A percentile compares a stretch with the other conserved stretches of the same genome.
phyloP scores from a whole-genome alignment of 169 alveolate genomes.

The Babesia divergens region DNA sequence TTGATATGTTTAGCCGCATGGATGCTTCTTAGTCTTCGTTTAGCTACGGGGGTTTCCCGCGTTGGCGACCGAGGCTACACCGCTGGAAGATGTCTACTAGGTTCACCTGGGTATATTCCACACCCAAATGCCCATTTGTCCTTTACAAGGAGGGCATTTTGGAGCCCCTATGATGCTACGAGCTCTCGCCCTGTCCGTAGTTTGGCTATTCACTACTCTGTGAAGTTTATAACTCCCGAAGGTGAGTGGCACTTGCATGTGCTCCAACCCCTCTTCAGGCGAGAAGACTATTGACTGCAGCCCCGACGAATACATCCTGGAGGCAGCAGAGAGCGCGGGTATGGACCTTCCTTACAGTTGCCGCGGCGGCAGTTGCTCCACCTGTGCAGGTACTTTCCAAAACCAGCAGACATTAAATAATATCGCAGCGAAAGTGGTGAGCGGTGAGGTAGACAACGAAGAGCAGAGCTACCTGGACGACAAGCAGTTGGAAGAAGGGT shows the following conservation, averaged over 20 bases:
- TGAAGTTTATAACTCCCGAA: conserved; percentile 39
- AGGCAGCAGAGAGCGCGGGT: conserved; percentile 81
- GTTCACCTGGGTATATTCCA: too few relatives aligned
- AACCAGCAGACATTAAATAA: not conserved
- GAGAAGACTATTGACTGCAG: conserved; percentile 75
- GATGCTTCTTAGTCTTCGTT: too few relatives aligned
- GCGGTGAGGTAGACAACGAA: conserved; percentile 76
- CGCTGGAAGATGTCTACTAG: too few relatives aligned
- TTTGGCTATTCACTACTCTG: conserved; percentile 4
- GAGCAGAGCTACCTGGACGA: conserved; percentile 81
- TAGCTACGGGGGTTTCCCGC: too few relatives aligned
- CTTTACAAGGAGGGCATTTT: not conserved
- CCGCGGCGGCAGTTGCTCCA: conserved; percentile 85
- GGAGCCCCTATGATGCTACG: not conserved
- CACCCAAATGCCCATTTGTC: too few relatives aligned
- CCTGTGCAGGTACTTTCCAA: conserved; percentile 71
- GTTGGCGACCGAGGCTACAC: too few relatives aligned
- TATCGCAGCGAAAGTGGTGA: conserved; percentile 66
- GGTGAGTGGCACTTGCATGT: conserved; percentile 1
- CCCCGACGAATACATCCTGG: conserved; percentile 82
- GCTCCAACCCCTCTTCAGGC: conserved; percentile 46
- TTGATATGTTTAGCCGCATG: too few relatives aligned
- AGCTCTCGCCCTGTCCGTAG: not conserved
- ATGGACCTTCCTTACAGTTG: conserved; percentile 85
- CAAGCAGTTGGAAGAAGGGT: conserved; percentile 74